Evolutionary conservation across 768 basidiomycete genomes (phyloP), one percentile per base, ranked within the genome.

Genomic region (Pleurotus citrinopileatus): DNA sequence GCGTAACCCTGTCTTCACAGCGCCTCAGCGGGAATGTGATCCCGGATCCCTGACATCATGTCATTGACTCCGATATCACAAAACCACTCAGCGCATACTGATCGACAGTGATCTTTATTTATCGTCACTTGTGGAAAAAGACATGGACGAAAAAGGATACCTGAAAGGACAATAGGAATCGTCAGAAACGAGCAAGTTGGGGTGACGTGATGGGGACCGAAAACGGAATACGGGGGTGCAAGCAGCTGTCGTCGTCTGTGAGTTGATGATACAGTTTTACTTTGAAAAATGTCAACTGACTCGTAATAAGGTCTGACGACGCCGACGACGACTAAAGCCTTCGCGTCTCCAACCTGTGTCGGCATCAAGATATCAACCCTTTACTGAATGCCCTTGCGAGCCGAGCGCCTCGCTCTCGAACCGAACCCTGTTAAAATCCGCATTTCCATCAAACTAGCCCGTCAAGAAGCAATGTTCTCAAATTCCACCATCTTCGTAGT

Each of bases 41-140:
- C 34, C 43, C 22, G 43, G 20, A 50, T 34, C 48, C 48, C 48
- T 50, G 48, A 50, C 48, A 50, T 47, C 46, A 47, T 37, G 48
- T n/a, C 29, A 36, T 50, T 50, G 29, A 37, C 48, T 50, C 48
- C 45, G 45, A 46, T 29, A 32, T 51, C 48, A 22, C 9, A 12
- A 44, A 15, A 20, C 4, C 20, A 36, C 48, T 37, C 48, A 51
- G 48, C 48, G 48, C 48, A 51, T 51, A 51, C 20, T 51, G 48
- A 34, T 34, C 20, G 29, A 32, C 28, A 19, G 29, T 32, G 20
- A 50, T 36, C 32, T 50, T 46, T 46, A 23, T 46, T 19, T 19
- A 26, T 25, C 4, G 48, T 13, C 34, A 23, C 23, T 15, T 26
- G 48, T 51, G 48, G 48, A 51, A 51, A 51, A 51, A 51, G 15